Percentiles rank a stretch among this genome's conserved stretches.
Evolutionary conservation across 257 asterid genomes (phyloP).

Genomic region (Leonotis leonurus): DNA sequence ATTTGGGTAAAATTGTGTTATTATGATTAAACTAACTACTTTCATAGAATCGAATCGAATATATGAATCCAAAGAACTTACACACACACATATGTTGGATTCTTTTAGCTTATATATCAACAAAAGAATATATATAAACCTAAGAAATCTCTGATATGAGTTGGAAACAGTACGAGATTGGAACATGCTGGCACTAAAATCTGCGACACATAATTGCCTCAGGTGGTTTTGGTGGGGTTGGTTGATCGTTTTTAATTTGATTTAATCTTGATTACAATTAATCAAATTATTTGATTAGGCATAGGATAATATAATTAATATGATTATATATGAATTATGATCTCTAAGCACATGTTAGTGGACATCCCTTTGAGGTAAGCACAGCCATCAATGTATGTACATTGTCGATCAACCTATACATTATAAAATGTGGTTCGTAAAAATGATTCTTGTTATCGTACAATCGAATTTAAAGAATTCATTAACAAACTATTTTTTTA

Average conservation of each 20-base stretch:
- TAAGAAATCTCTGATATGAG: background rate
- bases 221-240: slow-evolving; percentile 25
- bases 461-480: background rate
- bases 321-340: background rate
- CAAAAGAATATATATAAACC: background rate
- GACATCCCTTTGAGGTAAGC: slow-evolving; percentile 18
- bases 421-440: background rate
- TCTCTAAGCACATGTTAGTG: slow-evolving; percentile 21
- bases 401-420: slow-evolving; percentile 11
- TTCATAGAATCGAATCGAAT: too few species aligned
- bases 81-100: background rate
- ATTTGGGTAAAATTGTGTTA: too few species aligned
- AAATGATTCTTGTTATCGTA: slow-evolving; percentile 11
- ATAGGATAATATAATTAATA: background rate
- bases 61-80: background rate
- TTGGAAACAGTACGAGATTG: slow-evolving; percentile 4
- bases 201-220: background rate
- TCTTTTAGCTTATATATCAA: background rate
- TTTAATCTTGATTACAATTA: background rate
- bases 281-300: background rate
- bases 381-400: slow-evolving; percentile 9
- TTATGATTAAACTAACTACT: background rate
- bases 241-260: background rate
- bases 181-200: slow-evolving; percentile 17
- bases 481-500: background rate